Evolutionary conservation across 192 early-diverging fungal genomes (phyloP).

Genomic region (Umbelopsis sp.): DNA sequence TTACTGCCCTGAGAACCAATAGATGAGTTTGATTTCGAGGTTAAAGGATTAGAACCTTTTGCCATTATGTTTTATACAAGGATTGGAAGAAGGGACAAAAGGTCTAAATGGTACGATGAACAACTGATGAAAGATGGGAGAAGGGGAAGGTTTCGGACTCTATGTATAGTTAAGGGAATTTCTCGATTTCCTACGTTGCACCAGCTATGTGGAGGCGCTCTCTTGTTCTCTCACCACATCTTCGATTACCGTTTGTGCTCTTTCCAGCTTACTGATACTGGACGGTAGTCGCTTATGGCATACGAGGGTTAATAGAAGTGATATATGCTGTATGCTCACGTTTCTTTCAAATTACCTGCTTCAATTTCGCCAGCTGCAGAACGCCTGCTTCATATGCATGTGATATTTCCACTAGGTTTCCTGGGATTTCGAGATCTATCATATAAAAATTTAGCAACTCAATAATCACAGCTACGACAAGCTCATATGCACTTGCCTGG

Average conservation of each 20-base stretch:
- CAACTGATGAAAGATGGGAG: not conserved
- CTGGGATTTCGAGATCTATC: not conserved
- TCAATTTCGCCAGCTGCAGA: conserved; percentile 12
- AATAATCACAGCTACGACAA: not conserved
- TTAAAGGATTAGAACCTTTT: conserved; percentile 18
- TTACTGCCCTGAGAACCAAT: conserved; percentile 13
- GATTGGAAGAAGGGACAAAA: conserved; percentile 1
- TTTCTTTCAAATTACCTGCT: conserved; percentile 11
- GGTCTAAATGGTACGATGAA: no score
- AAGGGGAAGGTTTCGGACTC: not conserved
- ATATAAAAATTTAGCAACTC: not conserved
- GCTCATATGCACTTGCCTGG: not conserved
- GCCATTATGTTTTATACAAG: conserved; percentile 19
- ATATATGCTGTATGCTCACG: not conserved
- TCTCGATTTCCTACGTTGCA: conserved; percentile 13
- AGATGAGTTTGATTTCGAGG: conserved; percentile 10
- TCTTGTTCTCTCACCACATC: conserved; percentile 24
- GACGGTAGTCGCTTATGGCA: conserved; percentile 35
- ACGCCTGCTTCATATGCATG: conserved; percentile 21
- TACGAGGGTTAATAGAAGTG: not conserved
- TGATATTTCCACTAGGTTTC: conserved; percentile 9
- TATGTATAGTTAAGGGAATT: not conserved
- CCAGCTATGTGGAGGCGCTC: conserved; percentile 6
- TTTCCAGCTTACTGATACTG: conserved; percentile 38
- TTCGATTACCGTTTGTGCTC: conserved; percentile 40